phyloP scores from a whole-genome alignment of 345 rosid species.

The Populus euphratica region DNA sequence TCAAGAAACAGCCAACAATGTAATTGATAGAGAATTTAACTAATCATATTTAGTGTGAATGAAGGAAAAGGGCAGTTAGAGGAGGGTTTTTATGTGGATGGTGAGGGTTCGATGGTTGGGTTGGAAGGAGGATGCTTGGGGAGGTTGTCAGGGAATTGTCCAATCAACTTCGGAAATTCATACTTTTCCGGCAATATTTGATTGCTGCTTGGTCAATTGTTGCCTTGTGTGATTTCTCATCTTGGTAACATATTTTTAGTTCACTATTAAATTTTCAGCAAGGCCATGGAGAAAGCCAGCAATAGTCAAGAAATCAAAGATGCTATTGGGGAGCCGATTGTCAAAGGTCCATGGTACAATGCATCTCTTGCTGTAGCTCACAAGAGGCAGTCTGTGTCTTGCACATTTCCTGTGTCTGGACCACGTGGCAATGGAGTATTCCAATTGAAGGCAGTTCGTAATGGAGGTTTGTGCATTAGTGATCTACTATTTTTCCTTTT shows the following conservation, averaged over 20 bases:
- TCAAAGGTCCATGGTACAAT: conserved; percentile 94
- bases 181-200: not conserved
- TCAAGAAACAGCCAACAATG: not conserved
- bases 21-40: not conserved
- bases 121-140: not conserved
- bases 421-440: conserved; percentile 70
- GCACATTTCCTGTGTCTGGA: conserved; percentile 88
- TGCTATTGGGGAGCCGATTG: conserved; percentile 86
- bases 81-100: not conserved
- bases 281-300: conserved; percentile 84
- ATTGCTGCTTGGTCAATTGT: not conserved
- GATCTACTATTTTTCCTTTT: not conserved
- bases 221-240: not conserved
- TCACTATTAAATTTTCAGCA: conserved; percentile 42
- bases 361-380: conserved; percentile 94
- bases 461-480: conserved; percentile 49
- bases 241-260: not conserved
- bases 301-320: conserved; percentile 60
- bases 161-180: not conserved
- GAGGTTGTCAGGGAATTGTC: not conserved
- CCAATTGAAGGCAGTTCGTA: conserved; percentile 79
- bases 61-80: not conserved
- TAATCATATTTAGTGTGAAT: not conserved
- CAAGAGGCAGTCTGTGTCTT: conserved; percentile 79
- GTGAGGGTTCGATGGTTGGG: not conserved